Evolutionary conservation across 2,329 filamentous ascomycete species (phyloP), one percentile per base, ranked within the genome.

Genomic region (Plenodomus lindquistii): DNA sequence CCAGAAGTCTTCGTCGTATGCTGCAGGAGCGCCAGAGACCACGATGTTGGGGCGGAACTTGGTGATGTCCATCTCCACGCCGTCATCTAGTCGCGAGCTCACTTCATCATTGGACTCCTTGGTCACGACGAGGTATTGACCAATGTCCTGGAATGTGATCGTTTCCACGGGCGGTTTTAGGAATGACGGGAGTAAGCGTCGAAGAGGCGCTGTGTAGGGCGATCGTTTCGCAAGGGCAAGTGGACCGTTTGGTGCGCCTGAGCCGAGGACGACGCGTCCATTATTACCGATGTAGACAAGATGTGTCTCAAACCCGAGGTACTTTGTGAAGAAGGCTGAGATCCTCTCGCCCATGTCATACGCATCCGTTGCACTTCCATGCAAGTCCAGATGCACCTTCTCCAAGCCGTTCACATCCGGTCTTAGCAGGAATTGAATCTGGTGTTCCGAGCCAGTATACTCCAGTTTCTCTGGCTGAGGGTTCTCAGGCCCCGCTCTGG

Each of bases 1-100:
- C 88, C 87, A 91, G 63, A 81, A 89, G 65, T 91, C 88, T 67
- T 91, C 87, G 11, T 86, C 85, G 66, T 82, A 91, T 1, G 82
- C 70, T 19, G 56, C 73, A 9, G 71, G 68, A 4, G 81, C 78
- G 2, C 84, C 85, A 31, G 81, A 80, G 1, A 91, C 72, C 1
- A 91, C 84, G 39, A 91, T 81, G 65, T 90, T 91, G 0, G 87
- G 86, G 29, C 88, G 82, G 69, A 91, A 88, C 60, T 87, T 87
- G 34, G 79, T 80, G 66, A 88, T 82, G 44, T 86, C 84, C 73
- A 88, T 79, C 22, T 78, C 70, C 11, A 72, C 75, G 0, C 67
- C 66, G 0, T 78, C 73, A 2, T 38, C 43, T 5, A 90, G 70
- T 3, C 85, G 79, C 5, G 49, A 55, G 10, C 43, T 49, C 2